Evolutionary conservation across 1,284 basidiomycete species (phyloP), one percentile per base, ranked within the genome.

Genomic region (Meripilus lineatus): DNA sequence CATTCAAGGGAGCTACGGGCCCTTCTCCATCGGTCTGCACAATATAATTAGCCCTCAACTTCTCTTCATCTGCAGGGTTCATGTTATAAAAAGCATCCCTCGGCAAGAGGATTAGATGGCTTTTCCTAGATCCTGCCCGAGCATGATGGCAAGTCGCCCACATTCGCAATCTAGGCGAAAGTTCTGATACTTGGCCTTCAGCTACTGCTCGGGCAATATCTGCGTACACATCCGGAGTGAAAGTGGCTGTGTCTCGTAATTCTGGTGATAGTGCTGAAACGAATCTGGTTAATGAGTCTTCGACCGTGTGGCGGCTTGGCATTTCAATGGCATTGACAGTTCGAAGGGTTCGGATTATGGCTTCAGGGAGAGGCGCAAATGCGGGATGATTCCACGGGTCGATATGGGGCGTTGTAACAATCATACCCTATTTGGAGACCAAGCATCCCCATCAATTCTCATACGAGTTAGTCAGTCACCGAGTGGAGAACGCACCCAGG

Each of bases 131-230:
- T 25, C 81, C 82, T 28, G 73, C 66, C 38, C 72, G 72, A 30
- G 83, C 66, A 48, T 79, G 80, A 57, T 85, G 82, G 51, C 74
- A 72, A 21, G 66, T 59, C 18, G 70, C 57, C 81, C 81, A 84
- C 50, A 71, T 68, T 44, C 64, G 70, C 49, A 81, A 54, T 22
- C 72, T 69, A 7, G 68, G 65, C 7, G 79, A 68, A 33, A 82
- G 59, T 20, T 57, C 52, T 11, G 51, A 38, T 14, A 58, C 47
- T n/a, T 48, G 50, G 20, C 68, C 67, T 40, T 66, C 69, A 1
- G 69, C 59, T 26, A 84, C 62, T 28, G 64, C 73, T 38, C 64
- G 68, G 25, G 73, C 71, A 25, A 83, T 54, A 21, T 69, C 66
- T 3, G 71, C 66, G 52, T 86, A 85, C 7, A 63, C 59, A 8